Conservation (phyloP, 441 rosid species). For the Populus hybrid region DNA sequence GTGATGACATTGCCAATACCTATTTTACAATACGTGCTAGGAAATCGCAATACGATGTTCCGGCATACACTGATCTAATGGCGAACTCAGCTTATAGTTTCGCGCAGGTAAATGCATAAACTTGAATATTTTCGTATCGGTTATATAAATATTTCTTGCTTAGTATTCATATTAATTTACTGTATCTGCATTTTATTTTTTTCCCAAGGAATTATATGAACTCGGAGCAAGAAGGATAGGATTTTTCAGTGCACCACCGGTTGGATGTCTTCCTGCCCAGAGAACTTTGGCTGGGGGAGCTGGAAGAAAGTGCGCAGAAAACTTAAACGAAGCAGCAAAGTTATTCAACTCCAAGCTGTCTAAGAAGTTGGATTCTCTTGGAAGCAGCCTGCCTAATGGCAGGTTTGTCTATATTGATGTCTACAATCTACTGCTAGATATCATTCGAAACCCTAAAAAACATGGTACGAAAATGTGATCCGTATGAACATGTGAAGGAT, state of each 20-base stretch:
- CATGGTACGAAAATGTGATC: too few species aligned
- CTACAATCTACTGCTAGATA: too few species aligned
- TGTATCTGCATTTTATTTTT: neutral
- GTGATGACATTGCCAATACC: slow-evolving; percentile 71
- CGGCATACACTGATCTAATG: slow-evolving; percentile 57
- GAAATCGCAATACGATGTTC: slow-evolving; percentile 44
- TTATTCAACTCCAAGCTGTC: slow-evolving; percentile 61
- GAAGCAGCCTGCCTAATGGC: slow-evolving; percentile 22
- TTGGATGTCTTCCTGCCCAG: slow-evolving; percentile 73
- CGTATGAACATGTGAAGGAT: too few species aligned
- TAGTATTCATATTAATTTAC: neutral
- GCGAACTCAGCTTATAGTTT: slow-evolving; percentile 45
- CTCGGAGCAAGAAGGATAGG: slow-evolving; percentile 63
- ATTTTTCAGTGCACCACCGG: slow-evolving; percentile 59
- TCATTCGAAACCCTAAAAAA: too few species aligned
- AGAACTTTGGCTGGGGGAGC: slow-evolving; percentile 63
- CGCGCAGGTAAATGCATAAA: slow-evolving; percentile 36
- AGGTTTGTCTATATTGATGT: too few species aligned
- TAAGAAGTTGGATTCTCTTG: slow-evolving; percentile 24
- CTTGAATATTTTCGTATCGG: too few species aligned
- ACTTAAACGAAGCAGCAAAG: slow-evolving; percentile 44
- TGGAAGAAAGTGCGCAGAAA: slow-evolving; percentile 44
- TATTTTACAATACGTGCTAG: slow-evolving; percentile 42
- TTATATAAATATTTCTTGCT: too few species aligned
- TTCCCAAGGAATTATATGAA: slow-evolving; percentile 45